Base-by-base conservation (phyloP, 2,329 filamentous ascomycete species). In the Paecilomyces niveus region DNA sequence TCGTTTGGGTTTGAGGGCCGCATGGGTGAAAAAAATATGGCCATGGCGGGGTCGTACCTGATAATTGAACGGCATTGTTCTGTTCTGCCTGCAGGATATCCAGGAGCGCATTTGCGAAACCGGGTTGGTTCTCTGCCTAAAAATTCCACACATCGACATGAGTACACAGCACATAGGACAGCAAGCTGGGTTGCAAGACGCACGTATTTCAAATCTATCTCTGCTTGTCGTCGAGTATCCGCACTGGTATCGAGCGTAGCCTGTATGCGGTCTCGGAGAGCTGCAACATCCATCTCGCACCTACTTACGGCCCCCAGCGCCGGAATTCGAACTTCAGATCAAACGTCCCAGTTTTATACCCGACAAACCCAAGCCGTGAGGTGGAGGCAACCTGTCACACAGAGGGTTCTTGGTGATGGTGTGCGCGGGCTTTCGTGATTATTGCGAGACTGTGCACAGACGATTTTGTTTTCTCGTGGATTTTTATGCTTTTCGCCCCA, bases 31-130 rank as follows among this genome's bases (percentile, higher is more conserved):
- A 63, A 64, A 66, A 63, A 62, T 62, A 57, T 62, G 49, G 58
- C 53, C 49, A 60, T 56, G 31, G 50, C 55, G 57, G 56, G 62
- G 58, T 59, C 87, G 71, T 89, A 97, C 93, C 90, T 61, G 93
- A 93, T 59, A 97, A 83, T 70, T 92, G 89, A 66, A 97, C 85
- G 63, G 88, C 88, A 69, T 86, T 82, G 67, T 96, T 89, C 77
- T 92, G 89, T 78, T 99, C 94, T 62, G 85, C 84, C 78, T 95
- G 89, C 67, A 97, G 81, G 70, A 99, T 92, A 73, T 95, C 90
- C 69, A 97, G 82, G 62, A 97, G 85, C 67, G 90, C 90, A 75
- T 94, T 90, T 72, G 90, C 88, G 76, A 99, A 97, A 65, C 92
- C 92, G 61, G 89, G 82, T 75, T 92, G 88, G 67, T 90, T 87